Evolutionary conservation across 2,329 filamentous ascomycete genomes (phyloP), one percentile per base, ranked within the genome.

Genomic region (Sporothrix brasiliensis): DNA sequence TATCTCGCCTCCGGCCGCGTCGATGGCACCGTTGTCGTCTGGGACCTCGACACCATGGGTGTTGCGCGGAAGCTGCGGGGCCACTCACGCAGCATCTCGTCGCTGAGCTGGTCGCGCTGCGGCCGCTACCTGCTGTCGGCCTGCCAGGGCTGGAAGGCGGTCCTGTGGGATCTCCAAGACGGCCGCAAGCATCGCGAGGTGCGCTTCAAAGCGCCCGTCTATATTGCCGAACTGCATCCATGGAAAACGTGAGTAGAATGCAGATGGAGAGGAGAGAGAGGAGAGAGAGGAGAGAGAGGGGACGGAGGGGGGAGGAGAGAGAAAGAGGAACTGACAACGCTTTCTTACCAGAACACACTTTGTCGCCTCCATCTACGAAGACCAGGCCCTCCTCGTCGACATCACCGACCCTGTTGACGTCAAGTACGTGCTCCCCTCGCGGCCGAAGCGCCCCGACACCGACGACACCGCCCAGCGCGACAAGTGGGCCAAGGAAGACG

Each of bases 1-100:
- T 94, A 95, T 76, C 89, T 99, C 73, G 95, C 95, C 58, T 97
- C 94, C 41, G 95, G 95, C 74, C 90, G 95, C 78, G 92, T 93
- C 73, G 95, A 99, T 81, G 95, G 95, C 75, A 95, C 93, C 5
- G 91, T 99, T 53, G 92, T 97, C 69, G 91, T 99, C 61, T 99
- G 97, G 86, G 95, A 99, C 78, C 88, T 98, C 66, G 96, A 99
- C 81, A 99, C 96, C 11, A 97, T 96, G 85, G 94, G 95, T 50
- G 92, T 98, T 4, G 95, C 95, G 71, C 91, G 93, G 77, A 99
- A 98, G 81, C 84, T 99, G 73, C 89, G 93, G 74, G 95, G 94
- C 14, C 95, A 99, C 81, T 97, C 92, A 67, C 90, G 92, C 77
- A 94, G 95, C 78, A 94, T 99, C 70, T 94, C 97, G 75, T 97